Base-by-base conservation (phyloP, 345 rosid genomes). In the Salix udensis region DNA sequence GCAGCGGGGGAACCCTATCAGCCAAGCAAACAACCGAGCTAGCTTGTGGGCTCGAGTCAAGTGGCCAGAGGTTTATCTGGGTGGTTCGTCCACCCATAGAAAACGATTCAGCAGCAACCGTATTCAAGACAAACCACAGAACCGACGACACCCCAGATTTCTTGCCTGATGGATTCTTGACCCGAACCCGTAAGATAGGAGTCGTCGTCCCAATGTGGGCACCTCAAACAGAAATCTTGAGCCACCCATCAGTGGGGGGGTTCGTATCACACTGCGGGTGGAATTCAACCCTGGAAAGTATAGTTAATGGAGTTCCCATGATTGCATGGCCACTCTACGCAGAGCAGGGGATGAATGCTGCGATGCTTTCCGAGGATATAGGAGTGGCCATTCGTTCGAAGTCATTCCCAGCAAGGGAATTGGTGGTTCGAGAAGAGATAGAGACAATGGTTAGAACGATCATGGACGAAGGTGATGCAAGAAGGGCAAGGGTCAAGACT, bases 211-310 rank as follows among this genome's bases (percentile, higher is more conserved):
- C 88, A 2, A 39, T 36, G 28, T 91, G 96, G 97, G 91, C 89
- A 24, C 90, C 89, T 0, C 92, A 92, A 76, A 72, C 82, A 15
- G 82, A 87, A 73, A 84, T 92, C 66, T 74, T 91, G 78, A 73
- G 78, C 48, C 93, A 91, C 71, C 75, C 71, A 28, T 81, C 90
- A 1, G 80, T 85, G 5, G 97, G 94, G 12, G 91, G 89, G 34
- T 91, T 91, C 78, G 70, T 92, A 19, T 84, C 95, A 8, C 97
- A 92, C 50, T 82, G 94, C 15, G 97, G 95, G 9, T 91, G 97
- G 95, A 87, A 86, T 26, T 92, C 95, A 8, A 77, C 79, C 0
- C 67, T 89, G 13, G 97, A 91, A 76, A 88, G 96, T 34, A 74
- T 89, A 16, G 62, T 74, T 5, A 88, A 78, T 7, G 97, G 96